Conservation (phyloP, 202 grass and related monocot species). For the Digitaria exilis region DNA sequence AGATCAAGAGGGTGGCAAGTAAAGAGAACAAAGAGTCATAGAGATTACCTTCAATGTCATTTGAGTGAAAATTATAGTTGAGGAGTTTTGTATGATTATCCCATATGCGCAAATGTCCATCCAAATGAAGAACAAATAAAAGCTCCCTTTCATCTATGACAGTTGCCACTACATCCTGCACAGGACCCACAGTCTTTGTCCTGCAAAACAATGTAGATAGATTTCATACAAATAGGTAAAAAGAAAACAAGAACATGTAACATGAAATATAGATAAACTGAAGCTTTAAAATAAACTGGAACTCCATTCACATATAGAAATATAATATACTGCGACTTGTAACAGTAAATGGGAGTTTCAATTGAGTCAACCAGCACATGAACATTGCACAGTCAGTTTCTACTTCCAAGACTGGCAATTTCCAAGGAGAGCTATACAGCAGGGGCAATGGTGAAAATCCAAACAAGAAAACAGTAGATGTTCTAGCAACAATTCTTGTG, state of each 20-base stretch:
- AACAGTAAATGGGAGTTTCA: constrained; percentile 10
- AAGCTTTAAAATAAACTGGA: constrained; percentile 11
- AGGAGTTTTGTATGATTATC: constrained; percentile 72
- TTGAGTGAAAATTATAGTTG: constrained; percentile 56
- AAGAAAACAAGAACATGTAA: constrained; percentile 16
- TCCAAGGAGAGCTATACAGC: constrained; percentile 8
- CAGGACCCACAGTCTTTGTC: constrained; percentile 70
- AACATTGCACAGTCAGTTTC: constrained; percentile 11
- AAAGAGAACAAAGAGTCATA: constrained; percentile 33
- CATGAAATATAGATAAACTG: constrained; percentile 22
- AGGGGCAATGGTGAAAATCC: neutral
- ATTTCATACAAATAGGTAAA: constrained; percentile 10
- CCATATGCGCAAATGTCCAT: constrained; percentile 86
- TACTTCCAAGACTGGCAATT: neutral
- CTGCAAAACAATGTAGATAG: constrained; percentile 51
- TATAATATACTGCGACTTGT: neutral
- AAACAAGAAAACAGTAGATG: constrained; percentile 26
- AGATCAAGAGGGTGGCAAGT: constrained; percentile 21
- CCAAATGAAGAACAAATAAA: constrained; percentile 82
- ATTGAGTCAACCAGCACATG: constrained; percentile 2
- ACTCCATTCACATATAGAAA: constrained; percentile 3
- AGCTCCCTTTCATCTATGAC: constrained; percentile 67
- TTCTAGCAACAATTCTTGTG: constrained; percentile 9
- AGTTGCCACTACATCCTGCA: constrained; percentile 82
- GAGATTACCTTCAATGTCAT: constrained; percentile 69